Conservation (phyloP, 1,284 basidiomycete species). For the Chalciporus sp. region DNA sequence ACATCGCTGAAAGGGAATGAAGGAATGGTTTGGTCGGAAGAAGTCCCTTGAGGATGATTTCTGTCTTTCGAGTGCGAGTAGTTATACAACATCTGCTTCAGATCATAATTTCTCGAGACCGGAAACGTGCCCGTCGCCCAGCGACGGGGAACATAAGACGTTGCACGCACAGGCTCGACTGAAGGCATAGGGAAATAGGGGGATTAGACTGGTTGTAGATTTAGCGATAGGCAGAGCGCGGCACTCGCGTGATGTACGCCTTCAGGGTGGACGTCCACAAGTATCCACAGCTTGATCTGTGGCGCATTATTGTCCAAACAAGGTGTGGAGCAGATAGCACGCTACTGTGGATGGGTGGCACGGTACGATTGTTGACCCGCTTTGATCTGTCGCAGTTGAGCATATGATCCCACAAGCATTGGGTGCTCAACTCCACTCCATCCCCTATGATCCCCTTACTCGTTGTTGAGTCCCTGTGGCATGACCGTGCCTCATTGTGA, state of each 20-base stretch:
- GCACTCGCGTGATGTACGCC: conserved; percentile 17
- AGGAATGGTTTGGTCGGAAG: conserved; percentile 26
- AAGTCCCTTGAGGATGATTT: not conserved
- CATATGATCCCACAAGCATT: too few species aligned
- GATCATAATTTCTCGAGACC: conserved; percentile 25
- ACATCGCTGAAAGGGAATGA: conserved; percentile 33
- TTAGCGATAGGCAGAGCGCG: not conserved
- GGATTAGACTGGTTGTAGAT: conserved; percentile 3
- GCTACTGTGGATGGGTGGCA: not conserved
- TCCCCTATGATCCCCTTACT: not conserved
- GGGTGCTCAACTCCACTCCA: not conserved
- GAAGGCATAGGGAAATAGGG: conserved; percentile 14
- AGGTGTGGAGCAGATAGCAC: not conserved
- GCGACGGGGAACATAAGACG: conserved; percentile 19
- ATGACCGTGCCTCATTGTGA: not conserved
- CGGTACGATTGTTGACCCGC: not conserved
- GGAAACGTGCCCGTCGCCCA: conserved; percentile 31
- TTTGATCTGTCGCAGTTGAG: not conserved
- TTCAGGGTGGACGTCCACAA: conserved; percentile 11
- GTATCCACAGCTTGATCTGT: conserved; percentile 5
- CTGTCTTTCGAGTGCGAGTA: conserved; percentile 8
- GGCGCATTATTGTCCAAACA: conserved; percentile 7
- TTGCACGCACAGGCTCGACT: conserved; percentile 2
- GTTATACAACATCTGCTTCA: conserved; percentile 34
- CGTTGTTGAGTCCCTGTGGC: not conserved